Base-by-base conservation (phyloP, 108 stramenopile genomes). In the Epipyxis sp. region DNA sequence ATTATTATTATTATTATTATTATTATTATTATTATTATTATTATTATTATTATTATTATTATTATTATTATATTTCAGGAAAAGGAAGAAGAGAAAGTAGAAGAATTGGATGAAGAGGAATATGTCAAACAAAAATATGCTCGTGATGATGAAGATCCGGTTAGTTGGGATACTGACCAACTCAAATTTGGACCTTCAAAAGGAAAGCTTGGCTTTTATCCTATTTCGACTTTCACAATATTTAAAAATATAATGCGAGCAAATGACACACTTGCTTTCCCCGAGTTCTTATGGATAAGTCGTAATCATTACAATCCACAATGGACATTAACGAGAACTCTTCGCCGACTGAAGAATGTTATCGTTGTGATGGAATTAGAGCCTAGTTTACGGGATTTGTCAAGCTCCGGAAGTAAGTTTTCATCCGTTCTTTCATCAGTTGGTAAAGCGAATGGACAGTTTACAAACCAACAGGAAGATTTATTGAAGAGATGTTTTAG, bases 271-370 rank as follows among this genome's bases (percentile, higher is more conserved):
- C 78, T 87, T 6, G 29, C 32, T 44, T 86, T 88, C 62, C 87
- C 87, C 2, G 76, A 83, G 40, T 85, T 77, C 13, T 40, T 87
- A 43, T 82, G 89, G 83, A 78, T 97, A 46, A 93, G 92, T 2
- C 92, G 91, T 50, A 99, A 99, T 87, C 94, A 98, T 87, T 99
- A 95, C 80, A 90, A 97, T 59, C 88, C 87, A 59, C 80, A 81
- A 39, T 99, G 98, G 98, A 89, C 91, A 43, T 85, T 94, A 54
- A 54, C 3, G 3, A 93, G 92, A 82, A 96, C 95, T 13, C 93
- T 92, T 86, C 88, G 97, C 1, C 92, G 98, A 34, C 80, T 99
- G 67, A 97, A 99, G 88, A 99, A 97, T 88, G 91, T 97, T 20
- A 94, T 99, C 57, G 90, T 97, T 1, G 87, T 95, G 16, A 88